A percentile compares a stretch with the other conserved stretches of the same genome.
These are phyloP conservation scores for Castanea sativa DNA, from an alignment of 306 rosid genomes.

Conservation along the genomic window DNA sequence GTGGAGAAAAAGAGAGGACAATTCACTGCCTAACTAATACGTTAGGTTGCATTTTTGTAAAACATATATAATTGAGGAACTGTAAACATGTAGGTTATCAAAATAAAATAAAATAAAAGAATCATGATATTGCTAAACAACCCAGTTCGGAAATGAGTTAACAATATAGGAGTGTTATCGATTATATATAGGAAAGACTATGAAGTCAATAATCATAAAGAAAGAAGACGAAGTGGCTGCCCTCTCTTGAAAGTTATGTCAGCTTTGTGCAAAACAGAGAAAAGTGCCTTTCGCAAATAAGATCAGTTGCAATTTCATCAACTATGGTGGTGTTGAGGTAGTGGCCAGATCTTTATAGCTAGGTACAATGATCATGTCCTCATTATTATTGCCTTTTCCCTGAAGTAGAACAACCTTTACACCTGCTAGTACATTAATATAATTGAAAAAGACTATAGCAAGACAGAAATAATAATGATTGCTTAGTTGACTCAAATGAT, in stretches of 20 bases:
- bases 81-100: no score
- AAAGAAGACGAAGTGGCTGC: neutral
- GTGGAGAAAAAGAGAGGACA: no score
- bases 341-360: neutral
- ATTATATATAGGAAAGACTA: no score
- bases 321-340: neutral
- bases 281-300: neutral
- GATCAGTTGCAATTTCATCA: neutral
- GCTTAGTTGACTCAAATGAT: conserved; percentile 27
- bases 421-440: neutral
- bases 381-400: neutral
- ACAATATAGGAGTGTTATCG: no score
- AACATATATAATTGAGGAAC: no score
- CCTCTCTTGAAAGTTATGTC: conserved; percentile 2
- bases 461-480: neutral
- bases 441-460: neutral
- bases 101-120: no score
- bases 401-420: neutral
- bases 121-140: conserved; percentile 3
- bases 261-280: neutral
- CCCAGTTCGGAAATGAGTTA: neutral
- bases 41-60: no score
- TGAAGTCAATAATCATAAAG: neutral
- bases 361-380: neutral
- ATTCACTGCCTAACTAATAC: no score